Base-by-base conservation (phyloP, 345 rosid genomes). In the Eucalyptus curtisii region DNA sequence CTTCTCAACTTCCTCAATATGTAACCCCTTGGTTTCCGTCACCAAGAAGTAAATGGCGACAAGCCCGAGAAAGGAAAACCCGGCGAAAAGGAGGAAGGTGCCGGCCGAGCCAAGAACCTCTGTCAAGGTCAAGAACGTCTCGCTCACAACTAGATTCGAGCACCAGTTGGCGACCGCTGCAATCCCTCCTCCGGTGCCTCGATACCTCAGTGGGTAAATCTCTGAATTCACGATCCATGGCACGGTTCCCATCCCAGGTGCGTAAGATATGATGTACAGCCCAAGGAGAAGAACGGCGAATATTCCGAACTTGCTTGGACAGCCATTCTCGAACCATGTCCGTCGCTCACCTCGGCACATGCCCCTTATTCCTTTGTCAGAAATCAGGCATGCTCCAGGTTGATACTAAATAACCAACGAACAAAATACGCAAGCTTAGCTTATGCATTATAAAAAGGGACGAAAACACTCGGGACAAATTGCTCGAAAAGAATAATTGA, bases 161-260 rank as follows among this genome's bases (percentile, higher is more conserved):
- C 89, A 84, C 99, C 99, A 97, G 91, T 96, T 96, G 3, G 94
- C 49, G 10, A 96, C 97, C 0, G 98, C 99, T 0, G 98, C 98
- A 8, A 97, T 94, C 11, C 97, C 99, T 89, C 97, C 97, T 97
- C 1, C 98, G 13, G 95, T n/a, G 3, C 99, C 99, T 92, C 98
- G 92, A 88, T 96, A 97, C 85, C 94, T 91, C 42, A 96, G 89
- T 3, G 99, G 99, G 86, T 97, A 97, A n/a, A 97, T 97, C 94
- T 97, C 99, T 19, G 99, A 96, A 94, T 96, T 97, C 11, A 96
- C 94, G 25, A 96, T 94, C 99, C 98, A 95, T 1, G 98, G 99
- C 30, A 91, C 96, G 3, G 97, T 94, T 7, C 99, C 99, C 97
- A 96, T 96, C 24, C 99, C 97, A 2, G 99, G 99, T 1, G 99